Base-by-base conservation (phyloP, 495 filamentous ascomycete species). In the Podospora pseudoanserina region DNA sequence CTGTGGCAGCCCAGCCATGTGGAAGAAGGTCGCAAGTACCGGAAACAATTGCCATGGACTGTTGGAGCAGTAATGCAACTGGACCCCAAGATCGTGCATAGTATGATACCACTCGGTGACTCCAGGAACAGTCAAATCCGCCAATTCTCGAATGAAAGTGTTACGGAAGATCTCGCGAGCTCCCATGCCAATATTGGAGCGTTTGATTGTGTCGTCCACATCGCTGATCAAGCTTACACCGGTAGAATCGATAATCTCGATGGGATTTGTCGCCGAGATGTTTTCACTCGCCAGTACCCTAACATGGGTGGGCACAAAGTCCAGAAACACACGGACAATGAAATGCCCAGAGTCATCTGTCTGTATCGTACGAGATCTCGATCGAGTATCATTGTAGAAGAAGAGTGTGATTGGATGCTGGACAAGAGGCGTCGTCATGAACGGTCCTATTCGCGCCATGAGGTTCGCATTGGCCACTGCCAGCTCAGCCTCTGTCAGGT, bases 131-230 rank as follows among this genome's bases (percentile, higher is more conserved):
- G 87, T 92, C 53, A 97, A 78, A 72, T 96, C 92, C 0, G 75
- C 81, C 9, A 98, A 79, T 18, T 97, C 93, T 16, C 93, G 89
- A 60, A 96, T 89, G 73, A 99, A 98, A 0, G 92, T 92, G 76
- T 98, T 98, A 26, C 94, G 87, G 74, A 97, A 98, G 62, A 97
- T 96, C 76, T 99, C 95, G 55, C 91, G 90, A 0, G 94, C 89
- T 0, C 96, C 95, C 68, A 86, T 85, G 5, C 86, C 82, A 70
- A 99, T 95, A 16, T 91, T 95, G 2, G 96, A 97, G 71, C 93
- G 92, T 75, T 99, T 99, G 68, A 99, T 90, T 0, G 95, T 99
- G 77, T 99, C 95, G 74, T 99, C 95, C 67, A 99, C 94, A 72
- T 99, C 95, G 74, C 92, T 97, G 73, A 99, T 97, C 64, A 99